phyloP scores from a whole-genome alignment of 306 rosid species.

The Citrullus mucosospermus region DNA sequence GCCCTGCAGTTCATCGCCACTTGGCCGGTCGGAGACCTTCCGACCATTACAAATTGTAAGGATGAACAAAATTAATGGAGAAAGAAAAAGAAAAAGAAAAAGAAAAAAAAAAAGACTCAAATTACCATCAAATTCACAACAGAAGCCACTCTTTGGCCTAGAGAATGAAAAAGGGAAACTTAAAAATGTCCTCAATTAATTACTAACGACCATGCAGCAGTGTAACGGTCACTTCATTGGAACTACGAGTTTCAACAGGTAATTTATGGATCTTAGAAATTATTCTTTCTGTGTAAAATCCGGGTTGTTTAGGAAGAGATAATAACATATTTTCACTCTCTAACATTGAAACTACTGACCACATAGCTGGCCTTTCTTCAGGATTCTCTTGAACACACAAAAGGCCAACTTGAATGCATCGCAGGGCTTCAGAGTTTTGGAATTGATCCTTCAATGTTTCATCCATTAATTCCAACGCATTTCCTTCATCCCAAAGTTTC shows the following conservation, averaged over 20 bases:
- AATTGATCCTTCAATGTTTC: not conserved
- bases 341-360: conserved; percentile 18
- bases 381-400: conserved; percentile 16
- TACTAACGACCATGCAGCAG: conserved; percentile 8
- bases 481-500: conserved; percentile 14
- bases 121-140: not conserved
- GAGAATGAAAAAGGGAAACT: no score
- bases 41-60: no score
- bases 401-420: conserved; percentile 19
- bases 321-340: conserved; percentile 11
- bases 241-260: not conserved
- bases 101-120: no score
- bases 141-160: not conserved
- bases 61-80: no score
- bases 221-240: conserved; percentile 10
- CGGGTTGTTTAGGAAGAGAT: conserved; percentile 17
- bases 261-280: not conserved
- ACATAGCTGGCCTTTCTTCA: conserved; percentile 23
- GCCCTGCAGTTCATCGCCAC: no score
- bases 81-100: no score
- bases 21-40: no score
- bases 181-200: not conserved
- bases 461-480: conserved; percentile 13
- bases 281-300: conserved; percentile 9
- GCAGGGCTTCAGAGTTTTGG: conserved; percentile 5